Percentiles rank a stretch among this genome's conserved stretches.
These are phyloP conservation scores for Physcomitrium patens DNA, from an alignment of 225 moss, liverwort and hornwort species.

Conservation along the genomic window DNA sequence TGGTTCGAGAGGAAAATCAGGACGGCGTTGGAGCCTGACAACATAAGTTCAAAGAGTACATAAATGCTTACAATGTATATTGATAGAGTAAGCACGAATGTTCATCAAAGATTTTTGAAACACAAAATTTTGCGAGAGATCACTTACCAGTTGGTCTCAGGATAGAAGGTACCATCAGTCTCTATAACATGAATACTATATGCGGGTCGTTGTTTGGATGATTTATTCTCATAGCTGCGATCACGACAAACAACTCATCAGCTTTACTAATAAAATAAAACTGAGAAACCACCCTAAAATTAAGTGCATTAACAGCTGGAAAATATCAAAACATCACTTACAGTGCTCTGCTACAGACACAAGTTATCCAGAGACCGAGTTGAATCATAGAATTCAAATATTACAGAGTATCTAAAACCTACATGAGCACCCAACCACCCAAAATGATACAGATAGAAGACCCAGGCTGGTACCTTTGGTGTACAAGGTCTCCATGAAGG, in stretches of 20 bases:
- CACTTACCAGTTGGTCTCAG: conserved; percentile 82
- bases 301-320: not conserved
- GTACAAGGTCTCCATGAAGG: conserved; percentile 82
- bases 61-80: not conserved
- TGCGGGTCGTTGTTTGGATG: conserved; percentile 86
- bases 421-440: not conserved
- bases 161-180: conserved; percentile 66
- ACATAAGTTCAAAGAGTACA: conserved; percentile 18
- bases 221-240: conserved; percentile 87
- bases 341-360: not conserved
- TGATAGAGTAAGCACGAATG: not conserved
- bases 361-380: not conserved
- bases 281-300: not conserved
- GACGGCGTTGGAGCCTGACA: conserved; percentile 81
- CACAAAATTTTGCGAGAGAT: conserved; percentile 4
- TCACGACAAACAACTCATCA: conserved; percentile 21
- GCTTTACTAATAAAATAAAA: not conserved
- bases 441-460: not conserved
- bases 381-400: not conserved
- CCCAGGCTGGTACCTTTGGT: conserved; percentile 64
- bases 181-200: conserved; percentile 92
- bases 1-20: conserved; percentile 72
- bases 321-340: not conserved
- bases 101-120: not conserved
- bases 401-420: not conserved